Evolutionary conservation across 2,329 filamentous ascomycete genomes (phyloP).

Genomic region (Metarhizium sp.): DNA sequence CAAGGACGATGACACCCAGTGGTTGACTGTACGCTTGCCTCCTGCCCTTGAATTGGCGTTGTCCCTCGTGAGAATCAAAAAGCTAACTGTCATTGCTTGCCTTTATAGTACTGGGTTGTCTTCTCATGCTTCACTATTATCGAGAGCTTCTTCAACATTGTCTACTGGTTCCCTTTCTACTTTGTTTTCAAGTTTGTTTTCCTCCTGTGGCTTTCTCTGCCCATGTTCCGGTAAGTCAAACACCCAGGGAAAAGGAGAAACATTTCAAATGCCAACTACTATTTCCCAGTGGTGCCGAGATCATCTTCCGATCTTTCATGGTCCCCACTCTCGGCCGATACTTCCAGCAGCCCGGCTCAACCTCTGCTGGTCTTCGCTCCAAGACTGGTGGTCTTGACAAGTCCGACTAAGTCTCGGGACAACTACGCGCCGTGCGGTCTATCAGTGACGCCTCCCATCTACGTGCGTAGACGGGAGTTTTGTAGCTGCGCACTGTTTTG

Average conservation of each 20-base stretch:
- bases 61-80: neutral
- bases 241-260: neutral
- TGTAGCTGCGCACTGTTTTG: neutral
- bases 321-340: constrained; percentile 87
- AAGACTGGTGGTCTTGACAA: constrained; percentile 75
- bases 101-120: constrained; percentile 76
- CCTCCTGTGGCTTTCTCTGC: constrained; percentile 94
- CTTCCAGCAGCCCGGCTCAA: constrained; percentile 63
- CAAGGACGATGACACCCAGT: constrained; percentile 76
- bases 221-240: constrained; percentile 70
- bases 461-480: neutral
- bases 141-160: constrained; percentile 74
- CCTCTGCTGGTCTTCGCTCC: constrained; percentile 78
- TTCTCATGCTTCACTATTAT: constrained; percentile 74
- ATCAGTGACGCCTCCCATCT: neutral
- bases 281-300: constrained; percentile 71
- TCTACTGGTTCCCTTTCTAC: constrained; percentile 98
- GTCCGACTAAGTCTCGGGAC: constrained; percentile 42
- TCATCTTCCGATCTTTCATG: constrained; percentile 95
- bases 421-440: constrained; percentile 1
- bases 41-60: neutral
- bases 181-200: constrained; percentile 99
- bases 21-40: constrained; percentile 53
- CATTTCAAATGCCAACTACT: neutral
- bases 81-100: constrained; percentile 11